Evolutionary conservation across 805 yeast species (phyloP), one percentile per base, ranked within the genome.

Genomic region (Kurtzmaniella cleridarum): DNA sequence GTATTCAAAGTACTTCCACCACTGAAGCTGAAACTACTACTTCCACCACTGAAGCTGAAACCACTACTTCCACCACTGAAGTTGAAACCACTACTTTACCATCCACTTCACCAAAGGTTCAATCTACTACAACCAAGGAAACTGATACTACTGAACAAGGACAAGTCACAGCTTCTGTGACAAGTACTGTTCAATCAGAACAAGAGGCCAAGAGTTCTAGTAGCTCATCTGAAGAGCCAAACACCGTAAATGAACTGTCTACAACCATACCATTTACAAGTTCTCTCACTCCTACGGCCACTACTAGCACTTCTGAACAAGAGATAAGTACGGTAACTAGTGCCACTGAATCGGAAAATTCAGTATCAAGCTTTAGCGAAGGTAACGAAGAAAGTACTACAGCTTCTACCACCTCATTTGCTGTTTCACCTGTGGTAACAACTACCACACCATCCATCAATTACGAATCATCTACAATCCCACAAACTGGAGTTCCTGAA

Each of bases 401-500:
- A 18, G 38, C 24, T 8, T 5, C 5, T 8, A 20, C 7, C 8
- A 8, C 24, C 24, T 20, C 24, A n/a, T n/a, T n/a, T n/a, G n/a
- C n/a, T 20, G 24, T 20, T 20, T 5, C 24, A 20, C 24, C 24
- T 27, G 30, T 27, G 5, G 30, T 27, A 27, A 11, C 36, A 13
- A 34, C 35, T 17, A 9, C 34, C 10, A 33, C 41, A 7, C 13
- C 29, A 4, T 36, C 51, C 5, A 30, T 37, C 23, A n/a, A 35
- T 11, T 32, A 37, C 17, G 38, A 41, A 12, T 27, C 38, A 11
- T 27, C 39, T 13, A 36, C 39, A 12, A 41, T 50, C n/a, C n/a
- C 23, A 9, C 38, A 45, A 8, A 38, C 38, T 18, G 42, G 44
- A 5, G 39, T 41, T 13, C 23, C 39, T n/a, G 45, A 48, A 6